A percentile compares a stretch with the other conserved stretches of the same genome.
Conservation (phyloP, 2,329 filamentous ascomycete species). For the Claviceps cyperi region DNA sequence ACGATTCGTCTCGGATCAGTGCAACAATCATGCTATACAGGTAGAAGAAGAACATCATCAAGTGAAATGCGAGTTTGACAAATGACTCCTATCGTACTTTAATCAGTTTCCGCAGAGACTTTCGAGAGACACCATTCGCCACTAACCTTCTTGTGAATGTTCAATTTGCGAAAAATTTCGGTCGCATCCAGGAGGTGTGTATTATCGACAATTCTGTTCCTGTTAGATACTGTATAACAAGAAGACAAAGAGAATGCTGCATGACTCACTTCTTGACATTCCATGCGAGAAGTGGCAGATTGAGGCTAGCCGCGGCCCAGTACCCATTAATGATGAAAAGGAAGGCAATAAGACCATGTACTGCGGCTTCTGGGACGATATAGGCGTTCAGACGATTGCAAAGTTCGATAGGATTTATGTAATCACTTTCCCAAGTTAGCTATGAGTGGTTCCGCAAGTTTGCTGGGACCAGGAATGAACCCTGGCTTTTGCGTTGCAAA, state of each 20-base stretch:
- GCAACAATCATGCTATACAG: conserved; percentile 98
- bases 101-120: conserved; percentile 9
- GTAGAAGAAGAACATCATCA: conserved; percentile 99
- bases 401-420: conserved; percentile 99
- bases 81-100: conserved; percentile 67
- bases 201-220: conserved; percentile 78
- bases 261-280: conserved; percentile 88
- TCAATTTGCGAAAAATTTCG: conserved; percentile 98
- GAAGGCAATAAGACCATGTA: conserved; percentile 90
- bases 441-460: background rate
- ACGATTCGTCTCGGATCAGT: conserved; percentile 85
- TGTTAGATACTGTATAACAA: background rate
- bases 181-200: conserved; percentile 93
- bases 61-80: conserved; percentile 95
- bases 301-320: conserved; percentile 86
- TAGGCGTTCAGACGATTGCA: conserved; percentile 99
- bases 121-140: background rate
- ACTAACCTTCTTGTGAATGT: conserved; percentile 91
- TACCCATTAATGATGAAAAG: conserved; percentile 98
- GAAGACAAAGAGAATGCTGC: background rate
- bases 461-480: background rate
- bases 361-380: conserved; percentile 95
- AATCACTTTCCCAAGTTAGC: conserved; percentile 51
- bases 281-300: conserved; percentile 81
- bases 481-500: background rate